phyloP scores from a whole-genome alignment of 1,284 basidiomycete species.

The Schizopora paradoxa region DNA sequence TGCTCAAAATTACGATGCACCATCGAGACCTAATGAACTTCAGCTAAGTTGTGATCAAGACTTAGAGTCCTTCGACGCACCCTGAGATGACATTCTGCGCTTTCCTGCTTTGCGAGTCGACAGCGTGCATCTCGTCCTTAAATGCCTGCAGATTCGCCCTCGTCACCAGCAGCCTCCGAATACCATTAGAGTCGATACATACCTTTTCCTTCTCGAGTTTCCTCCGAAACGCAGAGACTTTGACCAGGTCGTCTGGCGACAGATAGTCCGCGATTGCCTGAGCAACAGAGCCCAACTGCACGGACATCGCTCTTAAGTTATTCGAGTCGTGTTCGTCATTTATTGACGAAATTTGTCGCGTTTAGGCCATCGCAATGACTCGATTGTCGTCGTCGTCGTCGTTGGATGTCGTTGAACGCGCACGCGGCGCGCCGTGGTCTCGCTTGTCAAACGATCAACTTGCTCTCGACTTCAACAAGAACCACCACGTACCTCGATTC shows the following conservation, averaged over 20 bases:
- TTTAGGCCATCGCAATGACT: too few relatives aligned
- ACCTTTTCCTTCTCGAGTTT: conserved; percentile 96
- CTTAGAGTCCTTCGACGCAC: conserved; percentile 40
- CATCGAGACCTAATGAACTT: conserved; percentile 73
- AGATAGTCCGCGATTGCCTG: conserved; percentile 83
- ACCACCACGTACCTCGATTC: too few relatives aligned
- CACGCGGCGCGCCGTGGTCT: too few relatives aligned
- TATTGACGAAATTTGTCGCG: too few relatives aligned
- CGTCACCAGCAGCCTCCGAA: conserved; percentile 81
- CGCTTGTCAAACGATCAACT: too few relatives aligned
- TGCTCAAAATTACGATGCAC: conserved; percentile 94
- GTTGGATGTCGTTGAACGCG: too few relatives aligned
- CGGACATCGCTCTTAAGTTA: too few relatives aligned
- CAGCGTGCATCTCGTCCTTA: conserved; percentile 87
- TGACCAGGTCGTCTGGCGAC: conserved; percentile 90
- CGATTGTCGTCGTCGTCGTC: too few relatives aligned
- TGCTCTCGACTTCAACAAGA: too few relatives aligned
- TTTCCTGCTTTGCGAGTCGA: conserved; percentile 77
- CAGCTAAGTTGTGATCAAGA: conserved; percentile 9
- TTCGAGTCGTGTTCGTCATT: too few relatives aligned
- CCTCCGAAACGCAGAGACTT: conserved; percentile 85
- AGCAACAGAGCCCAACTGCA: conserved; percentile 50
- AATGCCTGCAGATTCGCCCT: conserved; percentile 80
- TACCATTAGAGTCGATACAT: conserved; percentile 89
- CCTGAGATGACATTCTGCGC: conserved; percentile 65